Evolutionary conservation across 169 alveolate species (phyloP).

Genomic region (Blepharisma undulans): DNA sequence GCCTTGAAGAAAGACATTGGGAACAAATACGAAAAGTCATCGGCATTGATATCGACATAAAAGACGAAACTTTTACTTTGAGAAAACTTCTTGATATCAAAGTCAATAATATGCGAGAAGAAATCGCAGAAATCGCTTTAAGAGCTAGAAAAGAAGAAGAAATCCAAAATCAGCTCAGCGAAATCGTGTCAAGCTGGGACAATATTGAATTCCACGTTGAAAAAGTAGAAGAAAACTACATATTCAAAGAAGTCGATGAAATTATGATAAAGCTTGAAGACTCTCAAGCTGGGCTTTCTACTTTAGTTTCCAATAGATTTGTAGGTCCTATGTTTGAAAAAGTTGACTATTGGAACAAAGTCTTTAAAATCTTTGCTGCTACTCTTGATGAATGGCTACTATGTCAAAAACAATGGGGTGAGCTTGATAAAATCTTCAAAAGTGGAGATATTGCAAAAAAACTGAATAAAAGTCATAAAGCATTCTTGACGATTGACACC

Average conservation of each 20-base stretch:
- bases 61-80: conserved; percentile 72
- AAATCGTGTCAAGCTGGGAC: conserved; percentile 84
- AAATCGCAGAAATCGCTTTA: conserved; percentile 87
- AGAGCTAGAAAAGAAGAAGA: conserved; percentile 92
- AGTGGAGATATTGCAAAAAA: conserved; percentile 91
- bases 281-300: conserved; percentile 86
- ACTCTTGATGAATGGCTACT: conserved; percentile 90
- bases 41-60: conserved; percentile 52
- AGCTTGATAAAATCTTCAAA: conserved; percentile 88
- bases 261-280: conserved; percentile 89
- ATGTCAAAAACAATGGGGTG: conserved; percentile 91
- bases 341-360: conserved; percentile 82
- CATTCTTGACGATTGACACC: conserved; percentile 82
- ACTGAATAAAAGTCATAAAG: conserved; percentile 85
- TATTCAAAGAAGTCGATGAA: conserved; percentile 89
- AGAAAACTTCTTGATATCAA: conserved; percentile 72
- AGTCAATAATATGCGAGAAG: conserved; percentile 63
- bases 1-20: no score
- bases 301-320: conserved; percentile 85
- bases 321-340: conserved; percentile 87
- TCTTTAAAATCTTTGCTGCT: conserved; percentile 81
- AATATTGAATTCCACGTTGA: conserved; percentile 71
- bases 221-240: conserved; percentile 79
- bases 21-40: conserved; percentile 24
- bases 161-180: conserved; percentile 84